Evolutionary conservation across 768 basidiomycete genomes (phyloP).

Genomic region (Lepiota venenata): DNA sequence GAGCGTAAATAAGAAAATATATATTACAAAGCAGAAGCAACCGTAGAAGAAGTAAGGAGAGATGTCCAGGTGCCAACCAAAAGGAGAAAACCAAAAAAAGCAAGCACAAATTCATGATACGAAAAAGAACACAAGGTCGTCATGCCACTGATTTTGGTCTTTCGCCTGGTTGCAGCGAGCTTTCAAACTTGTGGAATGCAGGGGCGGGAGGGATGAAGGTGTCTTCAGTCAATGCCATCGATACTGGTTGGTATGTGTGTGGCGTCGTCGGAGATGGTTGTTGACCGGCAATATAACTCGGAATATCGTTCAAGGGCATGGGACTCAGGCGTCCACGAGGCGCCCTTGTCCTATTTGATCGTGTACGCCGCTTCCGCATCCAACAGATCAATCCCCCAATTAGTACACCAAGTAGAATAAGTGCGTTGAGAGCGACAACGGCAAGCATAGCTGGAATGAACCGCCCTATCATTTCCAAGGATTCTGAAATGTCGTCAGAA

Average conservation of each 20-base stretch:
- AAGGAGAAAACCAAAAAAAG: background rate
- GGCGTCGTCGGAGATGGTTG: conserved; percentile 17
- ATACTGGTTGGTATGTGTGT: conserved; percentile 72
- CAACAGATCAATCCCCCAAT: conserved; percentile 51
- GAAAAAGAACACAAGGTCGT: background rate
- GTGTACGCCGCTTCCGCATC: conserved; percentile 41
- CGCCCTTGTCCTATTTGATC: background rate
- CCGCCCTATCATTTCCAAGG: conserved; percentile 58
- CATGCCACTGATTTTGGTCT: conserved; percentile 44
- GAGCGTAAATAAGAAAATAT: too few species aligned
- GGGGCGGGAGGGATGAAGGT: conserved; percentile 60
- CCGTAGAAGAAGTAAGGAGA: background rate
- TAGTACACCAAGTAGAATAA: conserved; percentile 57
- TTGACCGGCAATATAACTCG: conserved; percentile 33
- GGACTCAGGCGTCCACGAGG: conserved; percentile 35
- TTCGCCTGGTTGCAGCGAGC: conserved; percentile 27
- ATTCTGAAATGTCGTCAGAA: conserved; percentile 53
- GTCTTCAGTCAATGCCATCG: conserved; percentile 59
- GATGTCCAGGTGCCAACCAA: background rate
- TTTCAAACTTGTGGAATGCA: conserved; percentile 45
- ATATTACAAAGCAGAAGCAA: background rate
- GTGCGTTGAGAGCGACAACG: conserved; percentile 73
- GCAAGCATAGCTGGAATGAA: conserved; percentile 74
- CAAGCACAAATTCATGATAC: background rate
- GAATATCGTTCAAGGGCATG: conserved; percentile 36